Evolutionary conservation across 345 rosid genomes (phyloP), one percentile per base, ranked within the genome.

Genomic region (Atalantia buxifolia): DNA sequence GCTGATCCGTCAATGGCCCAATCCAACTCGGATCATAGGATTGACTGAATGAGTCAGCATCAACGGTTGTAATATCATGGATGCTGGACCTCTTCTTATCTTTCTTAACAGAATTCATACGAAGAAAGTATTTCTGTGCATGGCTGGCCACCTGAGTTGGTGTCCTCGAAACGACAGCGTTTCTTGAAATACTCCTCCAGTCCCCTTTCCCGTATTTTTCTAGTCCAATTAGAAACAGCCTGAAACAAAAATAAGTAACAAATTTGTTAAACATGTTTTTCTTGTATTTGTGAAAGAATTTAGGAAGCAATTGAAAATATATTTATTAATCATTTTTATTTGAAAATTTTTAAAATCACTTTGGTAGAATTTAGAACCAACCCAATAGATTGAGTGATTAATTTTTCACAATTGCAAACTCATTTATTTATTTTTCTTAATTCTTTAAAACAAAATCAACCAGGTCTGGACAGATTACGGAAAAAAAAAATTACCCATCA

Each of bases 151-250:
- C 81, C 25, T 82, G 84, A 14, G 81, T 82, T 14, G 81, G 79
- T 14, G 86, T 79, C 40, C 78, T 79, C 18, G 85, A 55, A 14
- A 77, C 71, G 25, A 82, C 85, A 1, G 77, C 53, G 45, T 82
- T 79, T 24, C 85, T 76, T 9, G 85, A 82, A 19, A 82, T 82
- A 67, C 82, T 82, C 79, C 84, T 74, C 84, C 84, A 82, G 40
- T 82, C 81, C 2, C 84, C 84, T 57, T 45, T 82, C 55, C 85
- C 85, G 5, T 48, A 82, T 66, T 31, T 79, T 35, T 79, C 64
- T 19, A 79, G 63, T 42, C 85, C 85, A 13, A 42, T 53, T 12
- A 82, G 59, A 72, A 80, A 83, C 18, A 71, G 57, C 72, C 83
- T 81, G 56, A 30, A 0, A 24, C 53, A n/a, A 10, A 66, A 56